Evolutionary conservation across 495 filamentous ascomycete species (phyloP).

Genomic region (Hyphodiscus hymeniophilus): DNA sequence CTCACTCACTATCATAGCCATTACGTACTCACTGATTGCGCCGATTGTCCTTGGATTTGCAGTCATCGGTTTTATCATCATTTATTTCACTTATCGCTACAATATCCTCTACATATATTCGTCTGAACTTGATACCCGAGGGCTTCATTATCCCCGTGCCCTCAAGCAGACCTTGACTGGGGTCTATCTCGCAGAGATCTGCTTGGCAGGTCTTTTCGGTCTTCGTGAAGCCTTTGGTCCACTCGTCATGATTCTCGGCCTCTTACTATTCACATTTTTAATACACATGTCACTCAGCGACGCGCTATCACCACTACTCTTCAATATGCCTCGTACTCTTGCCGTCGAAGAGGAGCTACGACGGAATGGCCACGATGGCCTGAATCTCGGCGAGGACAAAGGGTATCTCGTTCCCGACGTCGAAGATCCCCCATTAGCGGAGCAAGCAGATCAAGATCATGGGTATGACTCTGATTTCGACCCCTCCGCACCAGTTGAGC

Average conservation of each 20-base stretch:
- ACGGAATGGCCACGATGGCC: conserved; percentile 31
- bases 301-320: conserved; percentile 69
- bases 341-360: conserved; percentile 43
- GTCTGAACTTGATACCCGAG: conserved; percentile 78
- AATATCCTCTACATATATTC: conserved; percentile 89
- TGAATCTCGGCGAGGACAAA: conserved; percentile 25
- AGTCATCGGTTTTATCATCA: conserved; percentile 68
- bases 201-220: conserved; percentile 84
- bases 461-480: conserved; percentile 25
- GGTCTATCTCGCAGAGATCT: conserved; percentile 75
- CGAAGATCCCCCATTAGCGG: conserved; percentile 17
- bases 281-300: conserved; percentile 75
- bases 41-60: conserved; percentile 84
- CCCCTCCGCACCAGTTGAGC: conserved; percentile 26
- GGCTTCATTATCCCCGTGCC: conserved; percentile 73
- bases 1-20: conserved; percentile 34
- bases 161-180: conserved; percentile 85
- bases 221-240: conserved; percentile 67
- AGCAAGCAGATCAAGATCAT: conserved; percentile 22
- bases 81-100: conserved; percentile 92
- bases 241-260: conserved; percentile 70
- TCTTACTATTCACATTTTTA: conserved; percentile 69
- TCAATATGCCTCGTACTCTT: conserved; percentile 63
- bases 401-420: conserved; percentile 46
- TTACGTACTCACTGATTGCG: conserved; percentile 85